These are phyloP conservation scores for Carex pumila DNA, from an alignment of 176 grass and related monocot genomes.

Conservation along the genomic window DNA sequence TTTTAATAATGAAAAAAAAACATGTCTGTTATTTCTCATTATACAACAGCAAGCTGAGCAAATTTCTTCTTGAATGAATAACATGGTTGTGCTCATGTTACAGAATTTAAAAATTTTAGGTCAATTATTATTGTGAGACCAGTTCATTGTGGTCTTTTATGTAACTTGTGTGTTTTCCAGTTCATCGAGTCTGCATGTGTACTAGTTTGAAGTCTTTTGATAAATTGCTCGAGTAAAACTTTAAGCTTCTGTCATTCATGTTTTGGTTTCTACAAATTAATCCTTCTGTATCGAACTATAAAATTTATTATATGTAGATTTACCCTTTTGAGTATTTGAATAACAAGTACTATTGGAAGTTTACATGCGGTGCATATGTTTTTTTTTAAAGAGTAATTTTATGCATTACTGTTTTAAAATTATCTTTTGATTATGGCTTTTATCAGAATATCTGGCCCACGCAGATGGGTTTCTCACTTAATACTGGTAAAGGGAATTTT, in stretches of 20 bases:
- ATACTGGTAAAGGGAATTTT: conserved; percentile 47
- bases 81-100: not conserved
- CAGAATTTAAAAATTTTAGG: not conserved
- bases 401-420: not conserved
- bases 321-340: not conserved
- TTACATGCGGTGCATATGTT: not conserved
- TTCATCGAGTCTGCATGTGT: not conserved
- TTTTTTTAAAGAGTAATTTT: not conserved
- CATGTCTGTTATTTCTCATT: not conserved
- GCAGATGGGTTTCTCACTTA: conserved; percentile 81
- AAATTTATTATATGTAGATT: not conserved
- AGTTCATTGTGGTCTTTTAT: not conserved
- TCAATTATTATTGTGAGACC: not conserved
- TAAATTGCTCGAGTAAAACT: not conserved
- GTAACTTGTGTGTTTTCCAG: not conserved
- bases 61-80: no score
- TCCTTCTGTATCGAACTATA: not conserved
- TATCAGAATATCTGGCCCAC: conserved; percentile 85
- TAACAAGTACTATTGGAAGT: not conserved
- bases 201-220: not conserved
- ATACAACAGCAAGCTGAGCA: not conserved
- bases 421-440: conserved; percentile 31
- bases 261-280: not conserved
- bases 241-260: not conserved
- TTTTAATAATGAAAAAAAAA: not conserved